Evolutionary conservation across 192 early-diverging fungal genomes (phyloP).

Genomic region (Linnemannia zychae): DNA sequence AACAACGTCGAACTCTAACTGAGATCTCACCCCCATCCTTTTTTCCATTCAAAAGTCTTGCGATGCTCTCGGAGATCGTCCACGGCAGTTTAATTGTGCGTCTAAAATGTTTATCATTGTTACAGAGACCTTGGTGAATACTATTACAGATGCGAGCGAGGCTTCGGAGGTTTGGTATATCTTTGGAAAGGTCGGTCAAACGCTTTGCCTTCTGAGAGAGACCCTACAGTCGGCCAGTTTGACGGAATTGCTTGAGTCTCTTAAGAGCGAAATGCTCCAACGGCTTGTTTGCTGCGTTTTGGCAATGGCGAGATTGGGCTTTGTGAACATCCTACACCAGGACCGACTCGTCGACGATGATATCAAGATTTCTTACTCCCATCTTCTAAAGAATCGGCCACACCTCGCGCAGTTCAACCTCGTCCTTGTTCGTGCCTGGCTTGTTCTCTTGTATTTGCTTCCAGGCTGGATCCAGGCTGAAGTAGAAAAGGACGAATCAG

Average conservation of each 20-base stretch:
- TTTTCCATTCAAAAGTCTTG: slow-evolving; percentile 36
- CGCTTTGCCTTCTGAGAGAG: slow-evolving; percentile 31
- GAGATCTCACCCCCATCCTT: neutral
- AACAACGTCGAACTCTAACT: neutral
- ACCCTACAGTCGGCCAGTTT: slow-evolving; percentile 33
- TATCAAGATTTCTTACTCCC: slow-evolving; percentile 48
- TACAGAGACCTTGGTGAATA: slow-evolving; percentile 46
- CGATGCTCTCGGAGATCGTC: slow-evolving; percentile 30
- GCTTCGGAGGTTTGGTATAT: slow-evolving; percentile 54
- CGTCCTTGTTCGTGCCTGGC: slow-evolving; percentile 35
- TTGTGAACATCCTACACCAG: slow-evolving; percentile 50
- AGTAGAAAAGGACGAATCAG: neutral
- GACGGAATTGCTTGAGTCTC: neutral
- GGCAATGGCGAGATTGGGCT: slow-evolving; percentile 40
- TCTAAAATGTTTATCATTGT: slow-evolving; percentile 52
- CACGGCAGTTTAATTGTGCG: slow-evolving; percentile 55
- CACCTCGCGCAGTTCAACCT: slow-evolving; percentile 52
- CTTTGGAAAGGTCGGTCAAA: slow-evolving; percentile 35
- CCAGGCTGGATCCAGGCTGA: slow-evolving; percentile 45
- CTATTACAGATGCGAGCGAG: slow-evolving; percentile 44
- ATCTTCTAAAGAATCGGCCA: slow-evolving; percentile 42
- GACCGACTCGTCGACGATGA: slow-evolving; percentile 53
- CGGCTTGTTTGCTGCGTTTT: slow-evolving; percentile 34
- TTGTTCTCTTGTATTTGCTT: slow-evolving; percentile 36
- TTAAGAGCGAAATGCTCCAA: slow-evolving; percentile 21